Conservation (phyloP, 2,329 filamentous ascomycete species). For the Ceratocystis lukuohia region DNA sequence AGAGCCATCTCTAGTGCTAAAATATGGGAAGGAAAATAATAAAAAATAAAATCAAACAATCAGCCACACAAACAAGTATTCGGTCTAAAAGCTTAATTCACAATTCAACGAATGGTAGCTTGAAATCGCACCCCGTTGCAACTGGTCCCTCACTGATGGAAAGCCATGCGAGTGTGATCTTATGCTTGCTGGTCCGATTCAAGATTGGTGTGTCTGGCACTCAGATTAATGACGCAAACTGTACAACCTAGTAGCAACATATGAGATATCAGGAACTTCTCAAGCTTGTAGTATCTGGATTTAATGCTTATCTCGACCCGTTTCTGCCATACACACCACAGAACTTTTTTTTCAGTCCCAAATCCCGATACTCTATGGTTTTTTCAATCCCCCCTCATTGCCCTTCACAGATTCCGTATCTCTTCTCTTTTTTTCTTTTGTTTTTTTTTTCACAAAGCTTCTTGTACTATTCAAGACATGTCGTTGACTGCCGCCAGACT, state of each 20-base stretch:
- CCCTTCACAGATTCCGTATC: neutral
- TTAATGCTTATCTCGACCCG: neutral
- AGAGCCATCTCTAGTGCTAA: neutral
- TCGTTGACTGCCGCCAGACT: conserved; percentile 3
- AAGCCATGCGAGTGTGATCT: neutral
- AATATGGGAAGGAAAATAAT: neutral
- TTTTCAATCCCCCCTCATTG: neutral
- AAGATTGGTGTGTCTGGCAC: neutral
- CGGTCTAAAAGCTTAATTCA: neutral
- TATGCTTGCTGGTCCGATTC: neutral
- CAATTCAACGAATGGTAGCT: conserved; percentile 5
- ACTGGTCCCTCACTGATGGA: neutral
- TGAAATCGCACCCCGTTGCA: neutral
- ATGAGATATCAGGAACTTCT: neutral
- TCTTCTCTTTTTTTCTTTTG: neutral
- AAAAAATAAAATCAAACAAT: neutral
- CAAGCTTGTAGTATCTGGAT: neutral
- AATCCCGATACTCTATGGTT: neutral
- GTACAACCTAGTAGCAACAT: neutral
- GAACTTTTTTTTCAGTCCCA: neutral
- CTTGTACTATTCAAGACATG: conserved; percentile 7
- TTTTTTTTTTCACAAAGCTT: neutral
- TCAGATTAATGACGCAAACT: neutral
- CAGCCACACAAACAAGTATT: neutral
- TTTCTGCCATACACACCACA: neutral